Evolutionary conservation across 2,329 filamentous ascomycete species (phyloP), one percentile per base, ranked within the genome.

Genomic region (Fusarium pseudocircinatum): DNA sequence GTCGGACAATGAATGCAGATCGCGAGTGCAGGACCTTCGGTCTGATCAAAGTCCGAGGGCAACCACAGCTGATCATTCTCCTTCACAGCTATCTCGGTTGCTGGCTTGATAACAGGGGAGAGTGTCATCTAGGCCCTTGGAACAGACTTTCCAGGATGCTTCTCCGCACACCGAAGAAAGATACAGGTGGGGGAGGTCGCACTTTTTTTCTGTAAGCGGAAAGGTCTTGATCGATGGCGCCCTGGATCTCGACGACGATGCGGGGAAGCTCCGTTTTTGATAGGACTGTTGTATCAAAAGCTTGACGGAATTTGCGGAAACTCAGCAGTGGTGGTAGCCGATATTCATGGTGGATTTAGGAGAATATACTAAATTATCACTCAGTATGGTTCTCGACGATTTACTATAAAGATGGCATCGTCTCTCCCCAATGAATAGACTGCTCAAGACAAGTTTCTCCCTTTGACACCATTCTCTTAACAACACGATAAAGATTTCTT

Each of bases 151-250:
- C 14, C 11, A 56, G 14, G 26, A n/a, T 6, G 15, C 9, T 42
- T 42, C 36, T 39, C 20, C 52, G 52, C 52, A 42, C 26, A 26
- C 36, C 20, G 18, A 24, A 56, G 24, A 42, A 18, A 24, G 30
- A 18, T 58, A 28, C 20, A 26, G 28, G 61, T 36, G 56, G 36
- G n/a, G 36, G 20, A 26, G 22, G 11, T 63, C 61, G 61, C 61
- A 61, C 56, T 63, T 43, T 61, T 63, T 60, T 37, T 49, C 61
- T 61, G 32, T 28, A 63, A 61, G 26, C 4, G 56, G 61, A 43
- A 63, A 42, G 34, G 52, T 28, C 11, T 14, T 11, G 14, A 11
- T n/a, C 10, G 10, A 53, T 16, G 10, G 18, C 7, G 4, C 32
- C n/a, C 32, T 26, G 3, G 2, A 39, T 52, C 20, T 39, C 2